Base-by-base conservation (phyloP, 73 alveolate genomes). In the Paramecium sexaurelia region DNA sequence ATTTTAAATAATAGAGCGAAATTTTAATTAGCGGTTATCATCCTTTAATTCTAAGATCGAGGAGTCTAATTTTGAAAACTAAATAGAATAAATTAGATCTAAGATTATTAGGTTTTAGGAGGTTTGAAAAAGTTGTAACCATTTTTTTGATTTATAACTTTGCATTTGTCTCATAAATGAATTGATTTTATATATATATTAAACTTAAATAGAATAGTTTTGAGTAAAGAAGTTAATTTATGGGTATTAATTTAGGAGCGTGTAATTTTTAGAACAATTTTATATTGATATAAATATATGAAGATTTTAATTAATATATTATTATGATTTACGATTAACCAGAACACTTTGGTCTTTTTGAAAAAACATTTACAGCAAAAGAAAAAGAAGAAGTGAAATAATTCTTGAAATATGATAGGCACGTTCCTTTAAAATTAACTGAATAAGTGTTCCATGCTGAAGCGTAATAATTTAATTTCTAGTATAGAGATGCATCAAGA, bases 301-400 rank as follows among this genome's bases (percentile, higher is more conserved):
- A 37, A 68, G 55, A 68, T 68, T 68, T 22, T 22, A 22, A 17
- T 29, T 22, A 19, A 36, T 19, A 24, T 75, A 24, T 36, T 75
- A 32, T 36, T 36, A 75, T 75, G 88, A 75, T 75, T 37, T 75
- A 75, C 88, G 88, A 75, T 75, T 17, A 75, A 75, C 88, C 88
- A 24, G 88, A 75, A 75, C 88, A 75, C 40, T 75, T 75, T 39
- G 88, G 88, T 13, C 37, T 40, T 5, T 36, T 32, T 22, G 88
- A 75, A 41, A 75, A 75, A 55, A 75, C 41, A 20, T 7, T 75
- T 6, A 75, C 88, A 37, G 88, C 61, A 4, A 75, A 75, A 27
- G 88, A 75, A 69, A 75, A 75, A 29, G 88, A 75, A 36, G 61
- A 39, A 29, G 68, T 75, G 11, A 75, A 26, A 19, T 3, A 40